Evolutionary conservation across 2,329 filamentous ascomycete genomes (phyloP).

Genomic region (Huntiella savannae): DNA sequence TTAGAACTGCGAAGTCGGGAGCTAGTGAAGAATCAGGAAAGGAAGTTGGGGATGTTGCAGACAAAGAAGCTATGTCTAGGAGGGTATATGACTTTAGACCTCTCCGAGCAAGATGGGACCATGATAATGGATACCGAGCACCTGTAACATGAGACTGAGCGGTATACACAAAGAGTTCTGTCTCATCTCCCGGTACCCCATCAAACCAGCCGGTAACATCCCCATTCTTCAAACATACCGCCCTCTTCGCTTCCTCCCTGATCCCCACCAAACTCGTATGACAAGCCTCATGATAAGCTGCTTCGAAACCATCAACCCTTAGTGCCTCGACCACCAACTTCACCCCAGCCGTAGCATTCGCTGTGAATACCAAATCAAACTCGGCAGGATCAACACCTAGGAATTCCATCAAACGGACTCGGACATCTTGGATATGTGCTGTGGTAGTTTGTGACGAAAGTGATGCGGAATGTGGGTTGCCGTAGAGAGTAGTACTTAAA

Average conservation of each 20-base stretch:
- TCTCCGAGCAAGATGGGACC: constrained; percentile 25
- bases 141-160: constrained; percentile 55
- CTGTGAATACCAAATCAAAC: constrained; percentile 42
- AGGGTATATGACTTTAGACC: constrained; percentile 25
- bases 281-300: constrained; percentile 40
- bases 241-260: constrained; percentile 34
- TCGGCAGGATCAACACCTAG: constrained; percentile 38
- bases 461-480: constrained; percentile 49
- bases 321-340: constrained; percentile 42
- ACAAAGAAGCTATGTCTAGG: constrained; percentile 43
- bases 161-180: constrained; percentile 40
- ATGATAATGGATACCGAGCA: constrained; percentile 37
- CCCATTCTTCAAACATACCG: constrained; percentile 42
- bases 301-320: constrained; percentile 31
- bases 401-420: constrained; percentile 34
- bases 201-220: constrained; percentile 27
- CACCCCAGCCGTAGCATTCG: constrained; percentile 43
- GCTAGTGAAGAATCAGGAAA: constrained; percentile 27
- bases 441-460: constrained; percentile 38
- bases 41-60: constrained; percentile 40
- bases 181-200: constrained; percentile 15
- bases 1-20: constrained; percentile 42
- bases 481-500: constrained; percentile 39
- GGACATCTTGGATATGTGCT: constrained; percentile 35
- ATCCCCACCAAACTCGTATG: constrained; percentile 51